These are phyloP conservation scores for Vachellia pachyceras DNA, from an alignment of 306 rosid species.

Conservation along the genomic window DNA sequence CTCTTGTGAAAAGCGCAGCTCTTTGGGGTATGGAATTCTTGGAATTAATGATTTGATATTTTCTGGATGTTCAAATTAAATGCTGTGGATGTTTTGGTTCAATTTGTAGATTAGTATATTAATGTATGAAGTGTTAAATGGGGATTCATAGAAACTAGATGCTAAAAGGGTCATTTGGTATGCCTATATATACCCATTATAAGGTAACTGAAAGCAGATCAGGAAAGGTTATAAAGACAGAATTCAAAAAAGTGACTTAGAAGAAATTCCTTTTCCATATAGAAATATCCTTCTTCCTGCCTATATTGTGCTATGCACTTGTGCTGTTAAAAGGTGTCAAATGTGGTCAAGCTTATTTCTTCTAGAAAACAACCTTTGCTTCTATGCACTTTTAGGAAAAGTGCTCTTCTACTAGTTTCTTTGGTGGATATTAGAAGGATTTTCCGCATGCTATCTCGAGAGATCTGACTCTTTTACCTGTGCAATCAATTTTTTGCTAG, in stretches of 20 bases:
- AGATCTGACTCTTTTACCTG: neutral
- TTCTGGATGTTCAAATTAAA: neutral
- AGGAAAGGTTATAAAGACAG: neutral
- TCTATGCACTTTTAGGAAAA: neutral
- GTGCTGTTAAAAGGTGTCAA: neutral
- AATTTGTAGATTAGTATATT: neutral
- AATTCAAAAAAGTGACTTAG: neutral
- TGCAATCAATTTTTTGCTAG: neutral
- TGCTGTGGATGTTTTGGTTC: neutral
- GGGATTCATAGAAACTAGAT: neutral
- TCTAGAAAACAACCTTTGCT: conserved; percentile 1
- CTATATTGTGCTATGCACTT: neutral
- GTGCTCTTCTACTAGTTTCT: conserved; percentile 15
- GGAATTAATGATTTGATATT: neutral
- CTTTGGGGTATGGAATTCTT: conserved; percentile 59
- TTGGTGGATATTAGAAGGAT: neutral
- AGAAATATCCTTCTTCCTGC: neutral
- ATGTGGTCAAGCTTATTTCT: conserved; percentile 18
- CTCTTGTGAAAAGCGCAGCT: conserved; percentile 82
- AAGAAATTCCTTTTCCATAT: conserved; percentile 12
- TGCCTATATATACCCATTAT: neutral
- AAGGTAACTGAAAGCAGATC: neutral
- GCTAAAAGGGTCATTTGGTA: neutral
- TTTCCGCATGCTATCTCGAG: neutral
- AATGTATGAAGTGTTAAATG: neutral